Evolutionary conservation across 768 basidiomycete species (phyloP), one percentile per base, ranked within the genome.

Genomic region (Naganishia vaughanmartiniae): DNA sequence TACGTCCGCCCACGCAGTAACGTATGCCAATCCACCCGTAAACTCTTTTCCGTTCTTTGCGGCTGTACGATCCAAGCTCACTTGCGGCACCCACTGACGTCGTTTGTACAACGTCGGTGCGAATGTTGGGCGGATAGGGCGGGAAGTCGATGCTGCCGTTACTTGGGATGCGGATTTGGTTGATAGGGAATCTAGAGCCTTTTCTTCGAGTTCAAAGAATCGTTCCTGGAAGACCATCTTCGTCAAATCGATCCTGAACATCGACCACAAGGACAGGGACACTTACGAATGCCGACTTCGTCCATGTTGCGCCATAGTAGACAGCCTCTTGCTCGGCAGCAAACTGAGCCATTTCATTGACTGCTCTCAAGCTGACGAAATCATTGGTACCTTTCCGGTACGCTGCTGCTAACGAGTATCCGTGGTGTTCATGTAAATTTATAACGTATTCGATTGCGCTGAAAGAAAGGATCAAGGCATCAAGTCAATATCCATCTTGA

Each of bases 281-380:
- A 70, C 72, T 56, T 39, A 73, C 72, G 53, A 70, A 70, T 45
- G 65, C 69, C 15, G 60, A 42, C 60, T 63, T 63, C 26, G 65
- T 63, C 85, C 83, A 69, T 30, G 58, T 36, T 12, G 69, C 86
- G 14, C 84, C 83, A 76, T 89, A 85, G 10, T 86, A 81, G 74
- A 89, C 85, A 17, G 93, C 93, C 82, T 98, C 93, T 76, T 88
- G 83, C 21, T 85, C 86, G 24, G 95, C 94, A 65, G 91, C 87
- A 3, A 85, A 83, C 46, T 87, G 88, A 1, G 91, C 86, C 58
- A 92, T 85, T 75, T 92, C 87, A 75, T 90, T 89, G 80, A 91
- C 89, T 42, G 92, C 88, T 46, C 93, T 89, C 48, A 99, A 85
- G 19, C 91, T 84, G 55, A 91, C 90, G 83, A 93, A 99, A 81